Conservation (phyloP, 2,329 filamentous ascomycete genomes). For the Aspergillus luchuensis region DNA sequence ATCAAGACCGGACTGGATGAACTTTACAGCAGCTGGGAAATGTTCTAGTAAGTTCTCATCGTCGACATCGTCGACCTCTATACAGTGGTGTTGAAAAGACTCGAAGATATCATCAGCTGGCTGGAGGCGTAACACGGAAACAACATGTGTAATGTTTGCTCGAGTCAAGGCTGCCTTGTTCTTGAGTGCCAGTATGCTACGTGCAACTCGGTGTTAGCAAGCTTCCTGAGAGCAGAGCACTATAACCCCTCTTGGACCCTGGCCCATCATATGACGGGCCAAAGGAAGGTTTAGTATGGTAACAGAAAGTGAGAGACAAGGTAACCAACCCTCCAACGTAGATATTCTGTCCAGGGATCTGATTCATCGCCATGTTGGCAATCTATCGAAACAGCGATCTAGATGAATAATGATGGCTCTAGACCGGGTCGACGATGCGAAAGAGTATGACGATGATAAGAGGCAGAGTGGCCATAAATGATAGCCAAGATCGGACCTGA, state of each 20-base stretch:
- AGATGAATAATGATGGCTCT: not conserved
- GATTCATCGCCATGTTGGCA: conserved; percentile 55
- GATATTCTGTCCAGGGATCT: conserved; percentile 69
- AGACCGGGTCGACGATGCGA: not conserved
- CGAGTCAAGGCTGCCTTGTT: conserved; percentile 69
- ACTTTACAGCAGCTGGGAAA: conserved; percentile 75
- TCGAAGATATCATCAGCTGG: conserved; percentile 59
- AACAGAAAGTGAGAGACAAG: conserved; percentile 7
- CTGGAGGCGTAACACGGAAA: conserved; percentile 75
- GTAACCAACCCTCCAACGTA: conserved; percentile 73
- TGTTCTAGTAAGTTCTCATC: conserved; percentile 84
- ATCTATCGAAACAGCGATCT: not conserved
- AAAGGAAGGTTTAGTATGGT: conserved; percentile 7
- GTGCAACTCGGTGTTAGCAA: conserved; percentile 15
- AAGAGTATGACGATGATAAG: not conserved
- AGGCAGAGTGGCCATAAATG: conserved; percentile 1
- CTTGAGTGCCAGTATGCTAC: conserved; percentile 76
- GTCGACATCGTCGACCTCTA: conserved; percentile 88
- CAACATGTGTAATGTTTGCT: conserved; percentile 80
- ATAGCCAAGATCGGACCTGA: not conserved
- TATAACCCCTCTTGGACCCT: not conserved
- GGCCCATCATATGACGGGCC: not conserved
- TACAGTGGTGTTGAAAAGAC: conserved; percentile 70
- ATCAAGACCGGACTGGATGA: conserved; percentile 76
- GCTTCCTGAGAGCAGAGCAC: not conserved